phyloP scores from a whole-genome alignment of 108 stramenopile species.

The Skeletonema grethae region DNA sequence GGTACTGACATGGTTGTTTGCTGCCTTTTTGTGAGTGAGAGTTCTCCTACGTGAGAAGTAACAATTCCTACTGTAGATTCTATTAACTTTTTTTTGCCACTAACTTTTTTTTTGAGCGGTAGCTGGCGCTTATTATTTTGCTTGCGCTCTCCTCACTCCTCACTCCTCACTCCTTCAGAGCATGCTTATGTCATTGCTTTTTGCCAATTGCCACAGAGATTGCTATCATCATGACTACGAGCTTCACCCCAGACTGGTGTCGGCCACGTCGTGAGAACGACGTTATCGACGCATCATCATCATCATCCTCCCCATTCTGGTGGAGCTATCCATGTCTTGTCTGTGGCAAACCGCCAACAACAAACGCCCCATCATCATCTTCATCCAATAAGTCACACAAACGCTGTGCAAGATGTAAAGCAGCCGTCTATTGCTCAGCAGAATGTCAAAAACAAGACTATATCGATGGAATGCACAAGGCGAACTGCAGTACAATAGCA shows the following conservation, averaged over 20 bases:
- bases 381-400: conserved; percentile 10
- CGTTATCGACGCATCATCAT: conserved; percentile 6
- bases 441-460: conserved; percentile 34
- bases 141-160: too few species aligned
- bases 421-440: conserved; percentile 38
- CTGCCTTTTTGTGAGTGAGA: too few species aligned
- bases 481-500: conserved; percentile 20
- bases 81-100: too few species aligned
- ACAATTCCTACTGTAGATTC: too few species aligned
- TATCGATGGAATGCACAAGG: conserved; percentile 24
- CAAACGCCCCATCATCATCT: too few species aligned
- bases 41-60: too few species aligned
- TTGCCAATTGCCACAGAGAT: neutral
- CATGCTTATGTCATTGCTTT: too few species aligned
- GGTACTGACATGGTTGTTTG: too few species aligned
- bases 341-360: conserved; percentile 23
- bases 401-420: conserved; percentile 36
- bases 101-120: too few species aligned
- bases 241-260: conserved; percentile 37
- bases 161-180: too few species aligned
- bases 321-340: conserved; percentile 38
- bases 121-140: too few species aligned
- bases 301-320: conserved; percentile 16
- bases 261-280: conserved; percentile 31
- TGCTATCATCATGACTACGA: neutral